These are phyloP conservation scores for Ceratobasidium sp. DNA, from an alignment of 1,284 basidiomycete genomes.

Conservation along the genomic window DNA sequence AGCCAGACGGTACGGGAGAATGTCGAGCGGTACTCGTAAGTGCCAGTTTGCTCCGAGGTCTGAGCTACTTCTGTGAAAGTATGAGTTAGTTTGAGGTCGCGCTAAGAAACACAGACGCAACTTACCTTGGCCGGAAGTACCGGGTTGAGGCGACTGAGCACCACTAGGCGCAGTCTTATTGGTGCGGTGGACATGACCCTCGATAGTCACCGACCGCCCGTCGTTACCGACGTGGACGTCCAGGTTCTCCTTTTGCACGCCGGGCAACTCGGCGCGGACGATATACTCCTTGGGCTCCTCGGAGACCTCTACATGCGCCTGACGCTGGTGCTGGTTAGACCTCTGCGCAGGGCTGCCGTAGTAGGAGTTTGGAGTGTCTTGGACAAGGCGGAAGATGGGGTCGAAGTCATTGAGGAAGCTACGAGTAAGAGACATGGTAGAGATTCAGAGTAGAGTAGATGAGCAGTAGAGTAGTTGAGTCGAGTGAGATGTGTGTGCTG, in stretches of 20 bases:
- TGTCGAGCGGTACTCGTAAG: conserved; percentile 29
- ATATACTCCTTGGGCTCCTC: conserved; percentile 48
- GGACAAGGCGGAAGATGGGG: conserved; percentile 47
- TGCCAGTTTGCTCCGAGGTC: neutral
- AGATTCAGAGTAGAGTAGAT: conserved; percentile 22
- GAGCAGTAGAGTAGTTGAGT: neutral
- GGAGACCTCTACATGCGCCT: conserved; percentile 45
- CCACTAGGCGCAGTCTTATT: neutral
- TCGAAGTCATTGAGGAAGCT: conserved; percentile 46
- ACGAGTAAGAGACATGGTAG: conserved; percentile 47
- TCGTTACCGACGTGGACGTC: conserved; percentile 49
- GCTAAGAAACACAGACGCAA: neutral
- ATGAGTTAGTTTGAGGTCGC: neutral
- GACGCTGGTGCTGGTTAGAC: conserved; percentile 15
- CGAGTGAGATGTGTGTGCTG: conserved; percentile 17
- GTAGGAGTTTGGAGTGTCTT: conserved; percentile 36
- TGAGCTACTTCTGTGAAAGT: conserved; percentile 1
- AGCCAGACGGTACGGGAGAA: conserved; percentile 46
- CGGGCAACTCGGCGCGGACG: conserved; percentile 50
- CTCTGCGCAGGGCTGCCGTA: conserved; percentile 22
- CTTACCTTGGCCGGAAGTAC: conserved; percentile 7
- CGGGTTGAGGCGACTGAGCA: neutral
- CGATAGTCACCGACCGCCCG: conserved; percentile 47
- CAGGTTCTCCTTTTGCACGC: conserved; percentile 49
- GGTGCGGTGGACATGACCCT: conserved; percentile 43